Evolutionary conservation across 495 filamentous ascomycete species (phyloP), one percentile per base, ranked within the genome.

Genomic region (Penicillium flavigenum): DNA sequence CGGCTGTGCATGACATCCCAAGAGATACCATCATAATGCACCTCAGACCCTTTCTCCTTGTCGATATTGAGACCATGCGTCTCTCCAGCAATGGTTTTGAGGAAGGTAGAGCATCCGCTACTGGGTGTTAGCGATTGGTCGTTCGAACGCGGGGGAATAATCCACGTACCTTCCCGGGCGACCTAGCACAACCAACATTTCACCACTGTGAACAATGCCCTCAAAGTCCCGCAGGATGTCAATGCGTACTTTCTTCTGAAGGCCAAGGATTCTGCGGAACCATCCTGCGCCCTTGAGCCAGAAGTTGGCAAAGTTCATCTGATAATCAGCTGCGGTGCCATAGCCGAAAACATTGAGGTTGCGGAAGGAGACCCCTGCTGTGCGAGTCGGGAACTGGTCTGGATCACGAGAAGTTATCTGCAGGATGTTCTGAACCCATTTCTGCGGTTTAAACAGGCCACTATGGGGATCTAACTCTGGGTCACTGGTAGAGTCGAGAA

Each of bases 151-250:
- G 36, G 6, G 17, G 1, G 14, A 24, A 17, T 4, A 5, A 5
- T 19, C 11, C 5, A 39, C 54, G 60, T 59, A 75, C 72, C 70
- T 73, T 59, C 90, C 90, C 4, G 90, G 90, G 44, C 87, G 85
- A 19, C 90, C 90, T 22, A 94, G 73, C 0, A 92, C 90, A 3
- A 92, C 81, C 9, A 90, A 63, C 88, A 94, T 91, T 75, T 92
- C 90, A 19, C 90, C 90, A 61, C 79, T 83, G 49, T 79, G 75
- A 11, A 92, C 83, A n/a, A 92, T 61, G 3, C 89, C 90, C 57
- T 92, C 87, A 61, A 92, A 91, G 61, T 87, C 74, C n/a, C 82
- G 83, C 58, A 93, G 67, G 57, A 94, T 74, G 59, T 91, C 86
- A 54, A 92, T 89, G 58, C 88, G 86, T 16, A 71, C 63, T 51